Base-by-base conservation (phyloP, 2,329 filamentous ascomycete genomes). In the Ophiostoma triangulosporum region DNA sequence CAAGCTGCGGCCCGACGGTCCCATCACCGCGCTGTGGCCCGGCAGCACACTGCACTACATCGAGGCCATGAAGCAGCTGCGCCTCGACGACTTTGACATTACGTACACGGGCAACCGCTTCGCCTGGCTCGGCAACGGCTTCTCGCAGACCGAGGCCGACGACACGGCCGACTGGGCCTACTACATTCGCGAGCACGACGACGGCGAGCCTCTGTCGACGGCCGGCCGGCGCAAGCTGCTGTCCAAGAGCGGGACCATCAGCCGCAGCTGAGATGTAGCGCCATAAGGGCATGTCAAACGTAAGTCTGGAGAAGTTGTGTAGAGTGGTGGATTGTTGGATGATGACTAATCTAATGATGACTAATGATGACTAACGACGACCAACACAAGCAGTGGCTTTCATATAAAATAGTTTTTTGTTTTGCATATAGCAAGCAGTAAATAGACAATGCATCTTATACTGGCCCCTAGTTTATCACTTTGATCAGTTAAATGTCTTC, bases 141-240 rank as follows among this genome's bases (percentile, higher is more conserved):
- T 69, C 58, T 72, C 68, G 45, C 68, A 71, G 59, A 68, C 65
- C 0, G 70, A 73, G 60, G 60, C 66, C 48, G 69, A 70, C 55
- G 56, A 64, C 2, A 68, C 65, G 1, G 64, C 66, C 8, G 71
- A 73, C 58, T 64, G 50, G 56, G 53, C 56, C 33, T 57, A 57
- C 51, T 57, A 57, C 53, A 51, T 55, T 31, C 56, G 56, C 46
- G 56, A 57, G 51, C 6, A 9, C 20, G 56, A 57, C 51, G 53
- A 57, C 33, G 46, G 54, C 22, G n/a, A 49, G 15, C 56, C 56
- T 31, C 54, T 57, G 49, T 54, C 56, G 20, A 56, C 54, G 3
- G 51, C 54, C 27, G 56, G 54, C 12, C 43, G 26, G 12, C 46
- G 50, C 63, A 62, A 57, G 57, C 48, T 64, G 52, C 51, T 64